Evolutionary conservation across 371 early-diverging fungal species (phyloP).

Genomic region (Zopfochytrium polystomum): DNA sequence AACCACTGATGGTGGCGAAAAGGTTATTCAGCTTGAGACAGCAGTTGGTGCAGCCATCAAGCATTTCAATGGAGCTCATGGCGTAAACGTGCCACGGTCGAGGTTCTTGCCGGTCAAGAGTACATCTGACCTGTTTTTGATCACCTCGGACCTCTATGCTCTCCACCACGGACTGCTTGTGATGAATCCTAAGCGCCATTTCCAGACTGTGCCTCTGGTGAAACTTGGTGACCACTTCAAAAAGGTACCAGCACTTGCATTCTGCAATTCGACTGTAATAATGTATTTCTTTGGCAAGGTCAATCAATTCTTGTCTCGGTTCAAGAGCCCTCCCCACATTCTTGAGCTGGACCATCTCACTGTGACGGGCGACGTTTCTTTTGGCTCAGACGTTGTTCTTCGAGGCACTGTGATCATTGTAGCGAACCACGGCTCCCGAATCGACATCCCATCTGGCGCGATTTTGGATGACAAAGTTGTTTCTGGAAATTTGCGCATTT

Average conservation of each 20-base stretch:
- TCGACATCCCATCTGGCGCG: slow-evolving; percentile 98
- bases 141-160: slow-evolving; percentile 93
- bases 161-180: slow-evolving; percentile 89
- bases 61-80: slow-evolving; percentile 95
- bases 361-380: slow-evolving; percentile 97
- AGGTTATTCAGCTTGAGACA: slow-evolving; percentile 98
- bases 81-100: slow-evolving; percentile 96
- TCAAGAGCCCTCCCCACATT: slow-evolving; percentile 93
- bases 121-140: slow-evolving; percentile 96
- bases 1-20: slow-evolving; percentile 79
- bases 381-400: slow-evolving; percentile 91
- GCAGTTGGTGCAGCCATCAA: slow-evolving; percentile 99
- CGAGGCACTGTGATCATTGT: slow-evolving; percentile 98
- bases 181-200: slow-evolving; percentile 90
- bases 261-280: background rate
- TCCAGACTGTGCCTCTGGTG: slow-evolving; percentile 91
- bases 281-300: slow-evolving; percentile 90
- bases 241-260: slow-evolving; percentile 54
- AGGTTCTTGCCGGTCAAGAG: slow-evolving; percentile 99
- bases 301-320: slow-evolving; percentile 66
- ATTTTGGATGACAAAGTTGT: slow-evolving; percentile 98
- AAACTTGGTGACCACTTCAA: slow-evolving; percentile 98
- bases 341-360: slow-evolving; percentile 97
- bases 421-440: slow-evolving; percentile 92
- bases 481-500: slow-evolving; percentile 90